Conservation (phyloP, 305 asterid species). For the Galium porrigens region DNA sequence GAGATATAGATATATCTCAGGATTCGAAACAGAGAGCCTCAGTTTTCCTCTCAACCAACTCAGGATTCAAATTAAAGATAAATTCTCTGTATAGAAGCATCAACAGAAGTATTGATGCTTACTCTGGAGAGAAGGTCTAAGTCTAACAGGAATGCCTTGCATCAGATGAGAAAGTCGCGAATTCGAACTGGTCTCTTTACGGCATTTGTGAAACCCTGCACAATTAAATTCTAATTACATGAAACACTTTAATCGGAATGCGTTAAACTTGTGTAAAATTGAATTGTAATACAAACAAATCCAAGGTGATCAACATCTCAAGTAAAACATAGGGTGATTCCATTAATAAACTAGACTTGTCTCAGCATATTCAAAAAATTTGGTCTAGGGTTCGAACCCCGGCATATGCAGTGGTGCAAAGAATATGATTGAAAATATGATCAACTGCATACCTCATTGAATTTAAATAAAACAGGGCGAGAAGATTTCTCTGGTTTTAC, state of each 20-base stretch:
- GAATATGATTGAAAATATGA: background rate
- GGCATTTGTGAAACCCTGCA: slow-evolving; percentile 89
- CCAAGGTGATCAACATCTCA: background rate
- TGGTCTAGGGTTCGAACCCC: background rate
- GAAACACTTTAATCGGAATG: background rate
- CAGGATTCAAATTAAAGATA: background rate
- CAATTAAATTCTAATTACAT: slow-evolving; percentile 5
- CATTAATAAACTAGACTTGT: background rate
- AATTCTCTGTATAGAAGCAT: background rate
- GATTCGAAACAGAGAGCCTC: background rate
- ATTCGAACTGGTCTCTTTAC: slow-evolving; percentile 82
- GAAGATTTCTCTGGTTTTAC: slow-evolving; percentile 46
- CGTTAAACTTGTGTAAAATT: background rate
- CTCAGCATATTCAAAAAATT: background rate
- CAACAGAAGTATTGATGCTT: background rate
- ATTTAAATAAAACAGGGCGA: slow-evolving; percentile 65
- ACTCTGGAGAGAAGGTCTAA: background rate
- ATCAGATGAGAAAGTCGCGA: slow-evolving; percentile 56
- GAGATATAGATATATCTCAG: background rate
- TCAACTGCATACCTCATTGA: slow-evolving; percentile 55
- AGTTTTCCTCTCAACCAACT: background rate
- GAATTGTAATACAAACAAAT: background rate
- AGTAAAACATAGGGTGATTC: background rate
- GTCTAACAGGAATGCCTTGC: slow-evolving; percentile 8
- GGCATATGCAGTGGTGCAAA: background rate